phyloP scores from a whole-genome alignment of 2,329 filamentous ascomycete genomes.

The Pseudogymnoascus sp. region DNA sequence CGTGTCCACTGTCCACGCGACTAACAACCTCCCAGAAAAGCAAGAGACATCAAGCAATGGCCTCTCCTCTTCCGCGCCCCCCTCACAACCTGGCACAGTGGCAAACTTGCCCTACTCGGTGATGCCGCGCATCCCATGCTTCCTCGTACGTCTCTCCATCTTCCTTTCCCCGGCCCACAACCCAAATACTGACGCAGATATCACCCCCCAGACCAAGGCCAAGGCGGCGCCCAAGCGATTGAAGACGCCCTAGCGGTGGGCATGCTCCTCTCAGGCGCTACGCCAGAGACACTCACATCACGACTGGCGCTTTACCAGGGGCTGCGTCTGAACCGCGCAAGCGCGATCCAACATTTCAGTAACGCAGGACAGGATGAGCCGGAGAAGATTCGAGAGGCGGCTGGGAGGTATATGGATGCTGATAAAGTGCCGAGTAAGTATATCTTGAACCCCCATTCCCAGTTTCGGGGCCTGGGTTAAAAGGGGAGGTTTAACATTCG shows the following conservation, averaged over 20 bases:
- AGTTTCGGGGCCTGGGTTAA: neutral
- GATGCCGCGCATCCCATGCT: conserved; percentile 25
- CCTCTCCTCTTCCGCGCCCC: conserved; percentile 26
- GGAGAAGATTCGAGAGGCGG: conserved; percentile 25
- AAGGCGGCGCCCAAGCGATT: conserved; percentile 30
- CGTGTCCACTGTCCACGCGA: neutral
- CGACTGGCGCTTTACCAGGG: conserved; percentile 28
- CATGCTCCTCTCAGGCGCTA: conserved; percentile 21
- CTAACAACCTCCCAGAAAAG: conserved; percentile 19
- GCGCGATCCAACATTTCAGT: conserved; percentile 33
- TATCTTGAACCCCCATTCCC: neutral
- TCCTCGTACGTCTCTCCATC: conserved; percentile 17
- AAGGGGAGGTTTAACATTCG: neutral
- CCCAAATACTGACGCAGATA: no score
- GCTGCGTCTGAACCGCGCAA: conserved; percentile 27
- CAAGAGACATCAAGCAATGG: conserved; percentile 28
- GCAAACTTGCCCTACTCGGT: conserved; percentile 19
- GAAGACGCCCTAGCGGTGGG: conserved; percentile 30
- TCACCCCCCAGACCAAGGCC: conserved; percentile 22
- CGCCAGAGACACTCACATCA: conserved; percentile 16
- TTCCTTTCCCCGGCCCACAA: neutral
- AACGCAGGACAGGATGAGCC: conserved; percentile 31
- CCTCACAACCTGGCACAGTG: conserved; percentile 24
- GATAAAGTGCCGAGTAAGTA: conserved; percentile 29
- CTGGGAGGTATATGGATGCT: conserved; percentile 22